Evolutionary conservation across 1,284 basidiomycete species (phyloP).

Genomic region (Hymenochaete sp.): DNA sequence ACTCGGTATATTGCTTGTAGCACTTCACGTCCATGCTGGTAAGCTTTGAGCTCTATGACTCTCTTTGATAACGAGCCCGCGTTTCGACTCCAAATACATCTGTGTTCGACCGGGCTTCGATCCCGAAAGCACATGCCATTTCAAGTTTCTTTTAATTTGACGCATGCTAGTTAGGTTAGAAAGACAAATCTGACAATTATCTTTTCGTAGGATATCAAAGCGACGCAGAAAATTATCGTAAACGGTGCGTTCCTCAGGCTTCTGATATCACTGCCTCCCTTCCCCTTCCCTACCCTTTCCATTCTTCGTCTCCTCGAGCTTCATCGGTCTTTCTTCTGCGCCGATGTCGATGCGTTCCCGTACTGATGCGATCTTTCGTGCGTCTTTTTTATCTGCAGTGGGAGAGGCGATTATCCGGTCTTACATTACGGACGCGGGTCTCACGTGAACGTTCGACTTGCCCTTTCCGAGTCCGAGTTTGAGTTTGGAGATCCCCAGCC

Average conservation of each 20-base stretch:
- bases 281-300: not conserved
- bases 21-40: conserved; percentile 74
- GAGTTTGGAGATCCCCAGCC: not conserved
- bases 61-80: not conserved
- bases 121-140: not conserved
- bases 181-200: not conserved
- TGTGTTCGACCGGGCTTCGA: conserved; percentile 9
- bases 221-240: conserved; percentile 65
- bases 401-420: conserved; percentile 58
- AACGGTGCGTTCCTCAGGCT: conserved; percentile 40
- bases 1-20: conserved; percentile 28
- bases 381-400: conserved; percentile 29
- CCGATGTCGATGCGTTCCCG: not conserved
- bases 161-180: too few species aligned
- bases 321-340: not conserved
- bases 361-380: not conserved
- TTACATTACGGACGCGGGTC: conserved; percentile 46
- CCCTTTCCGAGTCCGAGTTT: not conserved
- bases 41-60: conserved; percentile 28
- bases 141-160: not conserved
- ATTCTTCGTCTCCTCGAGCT: not conserved
- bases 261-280: not conserved
- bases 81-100: conserved; percentile 3
- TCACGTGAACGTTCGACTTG: conserved; percentile 28
- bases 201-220: conserved; percentile 50